A percentile compares a stretch with the other conserved stretches of the same genome.
Conservation (phyloP, 768 basidiomycete genomes). For the Suillus lakei region DNA sequence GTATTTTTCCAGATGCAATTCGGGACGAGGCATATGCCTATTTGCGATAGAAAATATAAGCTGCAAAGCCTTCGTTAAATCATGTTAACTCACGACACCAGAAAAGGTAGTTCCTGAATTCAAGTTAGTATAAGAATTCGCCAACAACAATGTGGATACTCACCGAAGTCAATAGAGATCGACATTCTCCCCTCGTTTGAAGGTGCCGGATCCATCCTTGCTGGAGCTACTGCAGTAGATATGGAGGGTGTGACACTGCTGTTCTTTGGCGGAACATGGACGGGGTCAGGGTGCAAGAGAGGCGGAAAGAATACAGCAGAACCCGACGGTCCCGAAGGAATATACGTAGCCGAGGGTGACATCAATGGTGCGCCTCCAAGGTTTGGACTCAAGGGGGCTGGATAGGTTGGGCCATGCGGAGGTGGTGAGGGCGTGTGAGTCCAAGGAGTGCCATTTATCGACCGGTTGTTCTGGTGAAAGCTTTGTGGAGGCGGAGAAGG, state of each 20-base stretch:
- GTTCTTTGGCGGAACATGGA: constrained; percentile 25
- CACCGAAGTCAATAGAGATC: constrained; percentile 84
- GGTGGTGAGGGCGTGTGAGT: constrained; percentile 43
- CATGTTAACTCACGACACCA: constrained; percentile 69
- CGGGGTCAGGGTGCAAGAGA: constrained; percentile 34
- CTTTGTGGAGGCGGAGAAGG: constrained; percentile 54
- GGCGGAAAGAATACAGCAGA: constrained; percentile 15
- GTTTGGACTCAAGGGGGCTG: constrained; percentile 7
- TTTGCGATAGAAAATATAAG: constrained; percentile 13
- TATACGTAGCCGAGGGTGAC: constrained; percentile 3
- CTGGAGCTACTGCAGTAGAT: constrained; percentile 4
- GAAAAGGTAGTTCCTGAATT: constrained; percentile 82
- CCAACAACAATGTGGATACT: constrained; percentile 21
- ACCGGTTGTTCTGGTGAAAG: constrained; percentile 29
- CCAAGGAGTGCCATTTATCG: constrained; percentile 29
- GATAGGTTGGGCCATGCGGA: constrained; percentile 4
- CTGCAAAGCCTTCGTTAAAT: background rate
- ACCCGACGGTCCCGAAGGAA: background rate
- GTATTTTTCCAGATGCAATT: constrained; percentile 76
- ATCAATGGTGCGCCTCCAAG: constrained; percentile 1
- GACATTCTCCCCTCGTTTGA: constrained; percentile 80
- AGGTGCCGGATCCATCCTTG: constrained; percentile 27
- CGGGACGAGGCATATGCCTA: constrained; percentile 89
- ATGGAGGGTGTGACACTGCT: constrained; percentile 29
- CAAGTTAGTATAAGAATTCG: background rate